These are phyloP conservation scores for Symmetrospora coprosmae DNA, from an alignment of 768 basidiomycete species.

Conservation along the genomic window DNA sequence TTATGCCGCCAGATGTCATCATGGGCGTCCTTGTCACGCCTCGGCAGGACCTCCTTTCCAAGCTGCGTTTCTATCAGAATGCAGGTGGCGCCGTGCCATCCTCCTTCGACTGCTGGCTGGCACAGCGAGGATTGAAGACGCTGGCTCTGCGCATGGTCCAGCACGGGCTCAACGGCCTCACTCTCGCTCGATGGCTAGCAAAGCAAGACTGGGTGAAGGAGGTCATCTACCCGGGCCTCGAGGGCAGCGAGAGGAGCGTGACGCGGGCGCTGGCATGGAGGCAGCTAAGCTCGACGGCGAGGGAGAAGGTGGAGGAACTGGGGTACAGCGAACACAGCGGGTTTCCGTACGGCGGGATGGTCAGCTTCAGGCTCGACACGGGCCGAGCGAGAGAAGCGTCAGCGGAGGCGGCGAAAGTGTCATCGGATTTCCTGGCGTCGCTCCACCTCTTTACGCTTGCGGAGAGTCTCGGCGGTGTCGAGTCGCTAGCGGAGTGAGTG, in stretches of 20 bases:
- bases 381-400: not conserved
- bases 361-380: slow-evolving; percentile 6
- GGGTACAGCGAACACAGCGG: slow-evolving; percentile 38
- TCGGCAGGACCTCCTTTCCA: not conserved
- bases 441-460: slow-evolving; percentile 63
- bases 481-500: slow-evolving; percentile 76
- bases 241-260: slow-evolving; percentile 41
- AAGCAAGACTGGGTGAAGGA: slow-evolving; percentile 46
- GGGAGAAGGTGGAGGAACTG: slow-evolving; percentile 30
- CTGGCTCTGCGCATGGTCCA: slow-evolving; percentile 72
- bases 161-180: slow-evolving; percentile 69
- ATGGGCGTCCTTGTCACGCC: slow-evolving; percentile 22
- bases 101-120: slow-evolving; percentile 77
- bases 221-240: slow-evolving; percentile 67
- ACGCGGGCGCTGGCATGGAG: slow-evolving; percentile 34
- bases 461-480: slow-evolving; percentile 80
- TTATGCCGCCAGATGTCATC: not conserved
- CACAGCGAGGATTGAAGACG: slow-evolving; percentile 80
- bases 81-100: slow-evolving; percentile 40
- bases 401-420: slow-evolving; percentile 14
- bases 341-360: slow-evolving; percentile 81
- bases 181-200: slow-evolving; percentile 53
- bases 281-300: slow-evolving; percentile 31
- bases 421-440: slow-evolving; percentile 47
- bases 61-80: slow-evolving; percentile 23